A percentile compares a stretch with the other conserved stretches of the same genome.
These are phyloP conservation scores for Olyra latifolia DNA, from an alignment of 176 grass and related monocot genomes.

Conservation along the genomic window DNA sequence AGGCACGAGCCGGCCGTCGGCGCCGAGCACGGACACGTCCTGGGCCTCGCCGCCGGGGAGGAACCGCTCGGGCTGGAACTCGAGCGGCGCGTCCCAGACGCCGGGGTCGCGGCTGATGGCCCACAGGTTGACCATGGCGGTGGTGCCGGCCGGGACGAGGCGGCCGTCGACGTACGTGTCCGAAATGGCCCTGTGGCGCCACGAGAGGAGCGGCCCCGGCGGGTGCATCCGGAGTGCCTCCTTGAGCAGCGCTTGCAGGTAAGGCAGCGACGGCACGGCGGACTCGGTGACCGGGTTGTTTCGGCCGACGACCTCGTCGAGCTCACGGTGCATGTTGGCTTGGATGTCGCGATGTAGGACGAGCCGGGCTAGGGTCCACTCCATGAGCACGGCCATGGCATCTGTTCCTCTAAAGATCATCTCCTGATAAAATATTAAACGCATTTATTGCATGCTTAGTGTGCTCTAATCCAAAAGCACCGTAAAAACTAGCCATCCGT, in stretches of 20 bases:
- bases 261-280: slow-evolving; percentile 45
- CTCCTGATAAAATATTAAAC: slow-evolving; percentile 46
- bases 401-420: slow-evolving; percentile 95
- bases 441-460: not conserved
- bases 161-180: slow-evolving; percentile 69
- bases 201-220: slow-evolving; percentile 73
- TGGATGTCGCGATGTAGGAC: slow-evolving; percentile 74
- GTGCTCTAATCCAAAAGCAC: not conserved
- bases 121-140: slow-evolving; percentile 92
- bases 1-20: slow-evolving; percentile 68
- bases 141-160: slow-evolving; percentile 65
- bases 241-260: slow-evolving; percentile 78
- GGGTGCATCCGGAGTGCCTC: slow-evolving; percentile 80
- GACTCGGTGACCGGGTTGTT: slow-evolving; percentile 27
- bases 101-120: slow-evolving; percentile 68
- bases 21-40: slow-evolving; percentile 58
- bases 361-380: slow-evolving; percentile 71
- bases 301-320: slow-evolving; percentile 58
- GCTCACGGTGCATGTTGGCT: slow-evolving; percentile 54
- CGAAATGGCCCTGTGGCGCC: slow-evolving; percentile 56
- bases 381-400: slow-evolving; percentile 82
- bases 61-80: slow-evolving; percentile 71
- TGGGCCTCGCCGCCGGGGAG: slow-evolving; percentile 41
- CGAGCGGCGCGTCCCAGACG: slow-evolving; percentile 56
- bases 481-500: slow-evolving; percentile 15